Conservation (phyloP, 345 rosid species). For the Passiflora organensis region DNA sequence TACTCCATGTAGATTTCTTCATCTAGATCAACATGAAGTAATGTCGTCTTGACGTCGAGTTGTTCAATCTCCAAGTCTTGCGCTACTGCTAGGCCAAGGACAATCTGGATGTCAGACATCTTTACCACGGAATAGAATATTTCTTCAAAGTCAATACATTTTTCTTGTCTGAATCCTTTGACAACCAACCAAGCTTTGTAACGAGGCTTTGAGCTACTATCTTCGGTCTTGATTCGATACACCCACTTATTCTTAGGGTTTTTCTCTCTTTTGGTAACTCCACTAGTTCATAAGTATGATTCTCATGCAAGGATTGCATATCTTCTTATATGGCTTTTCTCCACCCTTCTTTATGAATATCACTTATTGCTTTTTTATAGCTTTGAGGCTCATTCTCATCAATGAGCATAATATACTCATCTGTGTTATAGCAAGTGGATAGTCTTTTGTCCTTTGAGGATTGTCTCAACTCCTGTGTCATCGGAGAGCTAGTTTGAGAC, state of each 20-base stretch:
- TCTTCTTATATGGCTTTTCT: not conserved
- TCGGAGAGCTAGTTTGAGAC: too few relatives aligned
- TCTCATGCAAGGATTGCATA: not conserved
- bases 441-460: not conserved
- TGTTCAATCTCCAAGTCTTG: not conserved
- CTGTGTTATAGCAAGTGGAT: not conserved
- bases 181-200: not conserved
- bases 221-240: not conserved
- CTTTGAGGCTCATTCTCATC: not conserved
- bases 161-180: not conserved
- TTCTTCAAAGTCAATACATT: not conserved
- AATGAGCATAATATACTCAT: not conserved
- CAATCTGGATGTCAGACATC: not conserved
- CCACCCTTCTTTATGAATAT: not conserved
- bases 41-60: not conserved
- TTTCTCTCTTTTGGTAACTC: not conserved
- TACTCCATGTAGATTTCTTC: not conserved
- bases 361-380: not conserved
- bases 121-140: not conserved
- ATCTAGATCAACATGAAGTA: not conserved
- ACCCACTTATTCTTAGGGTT: not conserved
- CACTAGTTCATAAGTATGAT: not conserved
- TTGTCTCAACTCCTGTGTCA: not conserved
- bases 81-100: not conserved
- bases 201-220: not conserved